These are phyloP conservation scores for Elasticomyces elasticus DNA, from an alignment of 495 filamentous ascomycete genomes.

Conservation along the genomic window DNA sequence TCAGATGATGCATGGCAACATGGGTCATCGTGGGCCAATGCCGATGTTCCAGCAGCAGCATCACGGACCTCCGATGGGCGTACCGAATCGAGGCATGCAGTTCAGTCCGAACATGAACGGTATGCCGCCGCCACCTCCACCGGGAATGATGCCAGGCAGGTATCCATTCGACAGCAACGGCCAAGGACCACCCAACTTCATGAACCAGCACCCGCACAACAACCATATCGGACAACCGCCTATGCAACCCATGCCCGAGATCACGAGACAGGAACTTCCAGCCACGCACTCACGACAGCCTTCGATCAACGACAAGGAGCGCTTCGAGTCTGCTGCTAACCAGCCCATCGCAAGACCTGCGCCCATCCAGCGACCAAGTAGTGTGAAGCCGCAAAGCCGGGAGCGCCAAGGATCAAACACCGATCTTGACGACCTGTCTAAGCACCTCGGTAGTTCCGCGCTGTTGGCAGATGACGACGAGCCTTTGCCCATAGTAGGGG, in stretches of 20 bases:
- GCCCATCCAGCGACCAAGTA: conserved; percentile 81
- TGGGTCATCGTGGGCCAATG: conserved; percentile 26
- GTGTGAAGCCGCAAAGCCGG: conserved; percentile 49
- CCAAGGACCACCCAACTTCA: conserved; percentile 36
- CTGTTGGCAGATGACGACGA: conserved; percentile 74
- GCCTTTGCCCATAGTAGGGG: conserved; percentile 34
- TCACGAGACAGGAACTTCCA: conserved; percentile 2
- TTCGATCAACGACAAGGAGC: conserved; percentile 20
- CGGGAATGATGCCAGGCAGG: conserved; percentile 30
- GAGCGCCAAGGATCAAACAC: conserved; percentile 30
- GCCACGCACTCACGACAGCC: conserved; percentile 17
- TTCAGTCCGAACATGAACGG: conserved; percentile 43
- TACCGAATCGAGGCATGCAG: conserved; percentile 48
- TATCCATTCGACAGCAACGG: conserved; percentile 56
- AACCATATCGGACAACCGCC: conserved; percentile 13
- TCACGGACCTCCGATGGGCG: conserved; percentile 39
- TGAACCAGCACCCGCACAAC: conserved; percentile 34
- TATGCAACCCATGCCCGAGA: background rate
- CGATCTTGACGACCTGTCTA: conserved; percentile 63
- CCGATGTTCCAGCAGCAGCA: conserved; percentile 28
- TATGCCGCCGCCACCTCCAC: conserved; percentile 35
- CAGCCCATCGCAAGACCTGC: conserved; percentile 71
- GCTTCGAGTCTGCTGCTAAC: conserved; percentile 14
- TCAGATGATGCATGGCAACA: conserved; percentile 29
- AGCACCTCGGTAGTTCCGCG: conserved; percentile 86